Conservation (phyloP, 2,329 filamentous ascomycete species). For the Pseudogymnoascus sp. region DNA sequence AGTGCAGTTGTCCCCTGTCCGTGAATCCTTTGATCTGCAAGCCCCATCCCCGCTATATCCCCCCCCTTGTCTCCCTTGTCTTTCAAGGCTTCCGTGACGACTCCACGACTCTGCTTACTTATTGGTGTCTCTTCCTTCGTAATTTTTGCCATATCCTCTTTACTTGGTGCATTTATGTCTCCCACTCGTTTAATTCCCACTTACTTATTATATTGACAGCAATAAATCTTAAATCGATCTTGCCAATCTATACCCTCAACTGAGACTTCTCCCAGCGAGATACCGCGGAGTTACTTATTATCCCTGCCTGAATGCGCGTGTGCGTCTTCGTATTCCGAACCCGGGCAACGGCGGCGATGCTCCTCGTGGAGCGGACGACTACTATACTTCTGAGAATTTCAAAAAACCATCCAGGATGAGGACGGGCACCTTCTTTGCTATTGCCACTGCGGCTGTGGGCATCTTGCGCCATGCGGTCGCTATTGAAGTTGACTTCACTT, state of each 20-base stretch:
- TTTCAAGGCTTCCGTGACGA: background rate
- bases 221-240: no score
- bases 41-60: background rate
- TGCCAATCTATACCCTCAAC: background rate
- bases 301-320: background rate
- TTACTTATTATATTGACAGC: background rate
- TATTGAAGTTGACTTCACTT: conserved; percentile 24
- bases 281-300: background rate
- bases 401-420: background rate
- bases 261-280: background rate
- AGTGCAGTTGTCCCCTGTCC: background rate
- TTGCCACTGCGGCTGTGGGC: background rate
- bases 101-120: background rate
- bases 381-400: background rate
- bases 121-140: background rate
- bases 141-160: background rate
- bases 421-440: background rate
- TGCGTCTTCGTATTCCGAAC: background rate
- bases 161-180: background rate
- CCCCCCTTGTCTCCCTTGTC: background rate
- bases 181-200: background rate
- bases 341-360: background rate
- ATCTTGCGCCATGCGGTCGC: conserved; percentile 13
- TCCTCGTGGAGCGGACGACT: background rate
- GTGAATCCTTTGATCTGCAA: background rate